Evolutionary conservation across 108 stramenopile genomes (phyloP), one percentile per base, ranked within the genome.

Genomic region (Fistulifera solaris): DNA sequence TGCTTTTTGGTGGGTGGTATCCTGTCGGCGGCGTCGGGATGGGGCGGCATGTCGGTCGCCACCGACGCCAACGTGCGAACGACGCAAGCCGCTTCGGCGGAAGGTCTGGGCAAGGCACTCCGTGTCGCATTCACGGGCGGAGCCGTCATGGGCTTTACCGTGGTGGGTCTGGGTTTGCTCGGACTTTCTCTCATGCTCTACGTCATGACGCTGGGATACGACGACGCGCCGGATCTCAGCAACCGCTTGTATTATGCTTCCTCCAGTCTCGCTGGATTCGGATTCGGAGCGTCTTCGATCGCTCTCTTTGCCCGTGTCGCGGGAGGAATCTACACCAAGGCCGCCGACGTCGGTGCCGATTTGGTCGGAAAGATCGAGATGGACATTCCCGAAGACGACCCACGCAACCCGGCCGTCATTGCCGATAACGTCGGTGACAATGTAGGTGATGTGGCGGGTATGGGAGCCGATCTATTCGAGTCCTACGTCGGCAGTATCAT

Each of bases 391-490:
- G 96, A 97, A 73, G 96, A 97, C 62, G 96, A 97, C 70, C 93
- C 93, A 21, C 77, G 94, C 7, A 97, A 97, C 70, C 96, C 96
- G 12, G 96, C 96, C 52, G 88, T 89, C n/a, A 97, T 97, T 62
- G 96, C 96, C n/a, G 96, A 97, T 71, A 94, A 94, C 63, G 96
- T 97, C 15, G 96, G 96, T 4, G 96, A 97, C 78, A 97, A 94
- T 71, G 96, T 97, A n/a, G 96, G 96, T 31, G 96, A 97, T 68
- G 87, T 93, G 21, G 96, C 92, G 22, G 94, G 94, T 23, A 94
- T 93, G 93, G 87, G 91, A 40, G 95, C 95, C 18, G 95, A 96
- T 69, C 66, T 96, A 4, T 94, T 94, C 64, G 95, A 93, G 39
- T 95, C 94, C 40, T 96, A 84, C 54, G 83, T 92, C 24, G 94